Evolutionary conservation across 306 rosid genomes (phyloP).

Genomic region (Acacia confusa): DNA sequence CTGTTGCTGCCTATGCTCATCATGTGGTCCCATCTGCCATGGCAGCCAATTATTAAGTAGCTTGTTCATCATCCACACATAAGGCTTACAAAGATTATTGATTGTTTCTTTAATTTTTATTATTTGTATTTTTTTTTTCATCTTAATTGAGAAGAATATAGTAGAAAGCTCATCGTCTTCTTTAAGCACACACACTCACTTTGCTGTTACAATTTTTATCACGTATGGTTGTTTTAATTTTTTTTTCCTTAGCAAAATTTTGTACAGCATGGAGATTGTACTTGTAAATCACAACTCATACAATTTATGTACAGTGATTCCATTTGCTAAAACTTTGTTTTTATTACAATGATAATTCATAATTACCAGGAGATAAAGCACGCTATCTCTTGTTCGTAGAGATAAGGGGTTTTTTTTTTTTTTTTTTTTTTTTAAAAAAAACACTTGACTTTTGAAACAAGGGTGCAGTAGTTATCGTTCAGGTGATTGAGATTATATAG

Average conservation of each 20-base stretch:
- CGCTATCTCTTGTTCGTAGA: background rate
- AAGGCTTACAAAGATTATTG: background rate
- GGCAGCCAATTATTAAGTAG: conserved; percentile 34
- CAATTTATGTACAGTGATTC: background rate
- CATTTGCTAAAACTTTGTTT: background rate
- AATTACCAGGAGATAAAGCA: background rate
- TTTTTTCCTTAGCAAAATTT: background rate
- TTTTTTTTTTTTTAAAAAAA: too few species aligned
- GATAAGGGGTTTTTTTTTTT: background rate
- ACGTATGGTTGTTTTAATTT: background rate
- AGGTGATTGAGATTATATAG: background rate
- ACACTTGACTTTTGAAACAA: background rate
- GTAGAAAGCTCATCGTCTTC: background rate
- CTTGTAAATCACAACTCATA: too few species aligned
- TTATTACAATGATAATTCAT: background rate
- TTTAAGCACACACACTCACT: background rate
- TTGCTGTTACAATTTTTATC: background rate
- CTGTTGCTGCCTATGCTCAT: conserved; percentile 30
- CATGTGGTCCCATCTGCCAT: conserved; percentile 31
- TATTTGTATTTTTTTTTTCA: background rate
- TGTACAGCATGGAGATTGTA: background rate
- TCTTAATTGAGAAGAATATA: background rate
- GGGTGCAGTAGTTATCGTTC: background rate
- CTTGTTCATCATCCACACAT: background rate
- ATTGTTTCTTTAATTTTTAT: background rate